Evolutionary conservation across 139 green algal species (phyloP).

Genomic region (Eudorina sp.): DNA sequence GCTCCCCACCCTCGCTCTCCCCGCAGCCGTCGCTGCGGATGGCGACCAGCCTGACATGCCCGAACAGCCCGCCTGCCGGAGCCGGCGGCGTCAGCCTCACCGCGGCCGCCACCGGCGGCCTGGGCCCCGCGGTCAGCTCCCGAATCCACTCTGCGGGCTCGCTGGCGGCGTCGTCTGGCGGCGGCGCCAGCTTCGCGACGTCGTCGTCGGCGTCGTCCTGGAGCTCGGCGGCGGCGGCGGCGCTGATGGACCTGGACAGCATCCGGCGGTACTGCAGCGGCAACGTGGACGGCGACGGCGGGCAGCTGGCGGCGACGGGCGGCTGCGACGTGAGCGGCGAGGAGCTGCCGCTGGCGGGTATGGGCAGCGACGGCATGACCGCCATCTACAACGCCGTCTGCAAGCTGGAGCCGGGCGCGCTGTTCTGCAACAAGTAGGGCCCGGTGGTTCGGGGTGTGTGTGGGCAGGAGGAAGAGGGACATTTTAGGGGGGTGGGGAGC

Average conservation of each 20-base stretch:
- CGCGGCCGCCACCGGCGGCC: neutral
- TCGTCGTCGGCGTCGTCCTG: neutral
- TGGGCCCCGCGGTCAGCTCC: too few relatives aligned
- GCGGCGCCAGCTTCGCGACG: neutral
- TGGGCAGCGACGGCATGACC: neutral
- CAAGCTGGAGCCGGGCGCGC: conserved; percentile 24
- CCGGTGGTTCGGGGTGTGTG: neutral
- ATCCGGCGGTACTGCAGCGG: conserved; percentile 17
- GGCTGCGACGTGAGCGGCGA: conserved; percentile 4
- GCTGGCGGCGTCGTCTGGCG: neutral
- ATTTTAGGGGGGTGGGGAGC: too few relatives aligned
- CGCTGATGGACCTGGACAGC: neutral
- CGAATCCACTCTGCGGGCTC: neutral
- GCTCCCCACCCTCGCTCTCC: neutral
- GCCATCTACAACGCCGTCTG: conserved; percentile 19
- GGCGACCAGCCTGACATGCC: neutral
- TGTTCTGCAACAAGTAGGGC: conserved; percentile 35
- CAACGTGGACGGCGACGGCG: neutral
- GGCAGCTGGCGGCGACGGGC: neutral
- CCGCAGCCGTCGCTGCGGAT: neutral
- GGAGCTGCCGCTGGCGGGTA: conserved; percentile 31
- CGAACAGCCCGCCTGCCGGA: neutral
- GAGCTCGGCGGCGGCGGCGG: too few relatives aligned
- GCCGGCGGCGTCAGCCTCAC: too few relatives aligned
- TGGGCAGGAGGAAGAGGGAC: too few relatives aligned